Evolutionary conservation across 1,139 yeast species (phyloP).

Genomic region (Sugiyamaella novakii): DNA sequence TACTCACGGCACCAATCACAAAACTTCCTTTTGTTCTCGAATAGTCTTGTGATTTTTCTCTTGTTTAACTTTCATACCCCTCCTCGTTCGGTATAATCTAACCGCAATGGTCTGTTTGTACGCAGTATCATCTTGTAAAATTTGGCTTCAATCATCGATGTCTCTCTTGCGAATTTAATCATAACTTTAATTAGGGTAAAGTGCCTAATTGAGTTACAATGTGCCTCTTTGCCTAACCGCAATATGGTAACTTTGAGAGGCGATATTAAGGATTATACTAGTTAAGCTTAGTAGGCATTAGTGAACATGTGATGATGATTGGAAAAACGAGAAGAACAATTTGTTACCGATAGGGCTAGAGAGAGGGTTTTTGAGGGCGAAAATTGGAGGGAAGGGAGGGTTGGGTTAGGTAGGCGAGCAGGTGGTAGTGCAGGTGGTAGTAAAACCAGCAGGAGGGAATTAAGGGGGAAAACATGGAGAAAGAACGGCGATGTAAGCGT

Average conservation of each 20-base stretch:
- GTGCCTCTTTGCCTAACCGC: neutral
- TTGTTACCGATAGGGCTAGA: neutral
- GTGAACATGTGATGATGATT: slow-evolving; percentile 8
- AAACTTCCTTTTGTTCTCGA: slow-evolving; percentile 13
- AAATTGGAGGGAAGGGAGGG: neutral
- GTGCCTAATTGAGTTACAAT: slow-evolving; percentile 1
- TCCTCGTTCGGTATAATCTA: too few relatives aligned
- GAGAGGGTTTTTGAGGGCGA: neutral
- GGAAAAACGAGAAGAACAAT: neutral
- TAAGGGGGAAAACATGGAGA: too few relatives aligned
- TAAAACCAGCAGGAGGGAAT: neutral
- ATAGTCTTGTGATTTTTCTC: slow-evolving; percentile 14
- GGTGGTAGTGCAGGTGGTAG: too few relatives aligned
- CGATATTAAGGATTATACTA: neutral
- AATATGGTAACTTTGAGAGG: neutral
- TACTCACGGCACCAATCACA: neutral
- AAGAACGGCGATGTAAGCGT: too few relatives aligned
- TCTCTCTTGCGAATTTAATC: slow-evolving; percentile 1
- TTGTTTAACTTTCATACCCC: slow-evolving; percentile 1
- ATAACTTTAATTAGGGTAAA: neutral
- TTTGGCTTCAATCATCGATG: too few relatives aligned
- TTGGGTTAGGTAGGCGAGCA: neutral
- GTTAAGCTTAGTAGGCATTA: neutral
- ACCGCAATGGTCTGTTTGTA: slow-evolving; percentile 8
- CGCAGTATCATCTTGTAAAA: too few relatives aligned